These are phyloP conservation scores for Orbilia ellipsospora DNA, from an alignment of 2,329 filamentous ascomycete species.

Conservation along the genomic window DNA sequence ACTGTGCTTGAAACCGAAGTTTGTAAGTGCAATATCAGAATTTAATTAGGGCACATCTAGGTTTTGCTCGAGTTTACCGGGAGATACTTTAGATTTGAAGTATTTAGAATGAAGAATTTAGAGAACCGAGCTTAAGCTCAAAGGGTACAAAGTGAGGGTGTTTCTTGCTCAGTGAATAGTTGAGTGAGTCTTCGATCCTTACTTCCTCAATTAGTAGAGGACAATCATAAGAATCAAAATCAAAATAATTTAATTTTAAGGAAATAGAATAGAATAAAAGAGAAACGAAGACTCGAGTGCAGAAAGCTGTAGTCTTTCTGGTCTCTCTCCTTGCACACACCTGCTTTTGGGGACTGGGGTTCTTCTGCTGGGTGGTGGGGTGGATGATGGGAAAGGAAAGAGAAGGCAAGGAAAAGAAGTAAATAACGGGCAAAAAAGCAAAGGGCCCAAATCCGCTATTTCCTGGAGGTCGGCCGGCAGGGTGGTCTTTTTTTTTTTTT, in stretches of 20 bases:
- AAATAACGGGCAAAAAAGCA: constrained; percentile 18
- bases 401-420: constrained; percentile 18
- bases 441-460: constrained; percentile 47
- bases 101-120: no score
- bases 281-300: neutral
- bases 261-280: neutral
- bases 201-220: neutral
- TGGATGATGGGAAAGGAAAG: constrained; percentile 10
- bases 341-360: no score
- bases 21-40: no score
- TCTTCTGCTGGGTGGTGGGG: neutral
- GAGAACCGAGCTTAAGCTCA: no score
- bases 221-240: neutral
- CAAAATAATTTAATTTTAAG: neutral
- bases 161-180: no score
- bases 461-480: constrained; percentile 51
- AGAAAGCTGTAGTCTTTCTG: neutral
- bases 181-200: no score
- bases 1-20: no score
- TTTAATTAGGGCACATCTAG: no score
- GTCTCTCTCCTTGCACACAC: no score
- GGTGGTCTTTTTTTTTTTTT: constrained; percentile 3
- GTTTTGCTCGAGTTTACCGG: no score
- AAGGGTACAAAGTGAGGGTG: no score
- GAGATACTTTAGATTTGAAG: no score